Evolutionary conservation across 306 rosid species (phyloP), one percentile per base, ranked within the genome.

Genomic region (Acacia melanoxylon): DNA sequence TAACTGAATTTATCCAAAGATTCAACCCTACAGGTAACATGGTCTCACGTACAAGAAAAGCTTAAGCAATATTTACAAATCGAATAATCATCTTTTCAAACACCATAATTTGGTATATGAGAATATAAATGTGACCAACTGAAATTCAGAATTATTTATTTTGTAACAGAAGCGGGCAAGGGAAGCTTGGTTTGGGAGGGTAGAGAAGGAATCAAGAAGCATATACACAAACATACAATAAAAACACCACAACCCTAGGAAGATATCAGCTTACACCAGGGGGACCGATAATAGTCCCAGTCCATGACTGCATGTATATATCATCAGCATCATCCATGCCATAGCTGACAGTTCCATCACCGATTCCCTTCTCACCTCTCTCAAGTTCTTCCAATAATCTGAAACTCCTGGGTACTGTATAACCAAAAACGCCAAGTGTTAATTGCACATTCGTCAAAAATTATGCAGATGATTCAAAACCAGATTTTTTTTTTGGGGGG

Each of bases 291-390:
- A 95, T 86, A 81, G 99, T 95, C 72, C 99, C 99, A 9, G 98
- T 95, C 99, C 98, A 95, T 29, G 97, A 95, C 80, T 91, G 95
- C 99, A 95, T 95, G 85, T 75, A 89, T 81, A 95, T 86, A 90
- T 95, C 99, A 81, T 95, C 97, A 20, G 97, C 99, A 76, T 92
- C 99, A 86, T 95, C 98, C 99, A 95, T 95, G 80, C 99, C 99
- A 82, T 95, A 95, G 86, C 99, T 95, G 63, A 95, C 99, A 78
- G 99, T 95, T 78, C 98, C 98, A 93, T 95, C 98, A 71, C 99
- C 98, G 42, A 95, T 95, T 83, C 99, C 99, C 86, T 95, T 95
- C 79, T 95, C 99, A 51, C 99, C 99, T 87, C 99, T 91, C 86
- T 95, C 99, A 69, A 95, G 99, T 85, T 95, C 99, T 87, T 95